Evolutionary conservation across 345 rosid genomes (phyloP).

Genomic region (Tarenaya hassleriana): DNA sequence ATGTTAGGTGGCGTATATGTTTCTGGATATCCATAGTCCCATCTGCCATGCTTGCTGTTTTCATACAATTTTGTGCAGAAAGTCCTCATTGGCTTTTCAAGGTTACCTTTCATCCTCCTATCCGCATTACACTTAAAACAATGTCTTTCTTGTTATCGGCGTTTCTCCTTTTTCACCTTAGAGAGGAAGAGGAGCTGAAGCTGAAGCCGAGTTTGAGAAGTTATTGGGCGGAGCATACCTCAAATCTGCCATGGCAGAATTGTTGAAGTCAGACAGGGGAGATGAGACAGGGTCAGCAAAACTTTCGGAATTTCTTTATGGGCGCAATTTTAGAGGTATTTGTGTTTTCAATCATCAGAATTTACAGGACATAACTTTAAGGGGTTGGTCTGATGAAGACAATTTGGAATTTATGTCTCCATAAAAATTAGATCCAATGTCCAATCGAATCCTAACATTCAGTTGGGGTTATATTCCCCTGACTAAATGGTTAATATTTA

Average conservation of each 20-base stretch:
- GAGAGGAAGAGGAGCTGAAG: constrained; percentile 85
- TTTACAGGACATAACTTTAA: constrained; percentile 7
- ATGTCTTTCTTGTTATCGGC: constrained; percentile 5
- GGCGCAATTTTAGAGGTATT: constrained; percentile 64
- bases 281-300: constrained; percentile 59
- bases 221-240: constrained; percentile 66
- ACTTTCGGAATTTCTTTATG: constrained; percentile 58
- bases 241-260: constrained; percentile 73
- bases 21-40: constrained; percentile 72
- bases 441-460: too few species aligned
- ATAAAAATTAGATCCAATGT: too few species aligned
- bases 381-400: constrained; percentile 7
- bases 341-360: constrained; percentile 10
- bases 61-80: constrained; percentile 76
- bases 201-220: constrained; percentile 76
- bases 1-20: constrained; percentile 83
- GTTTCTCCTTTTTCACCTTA: constrained; percentile 27
- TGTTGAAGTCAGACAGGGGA: constrained; percentile 59
- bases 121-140: constrained; percentile 9
- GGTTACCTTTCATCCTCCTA: constrained; percentile 35
- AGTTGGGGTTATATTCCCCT: too few species aligned
- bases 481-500: too few species aligned
- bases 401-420: too few species aligned
- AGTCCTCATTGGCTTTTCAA: constrained; percentile 98
- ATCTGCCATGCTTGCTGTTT: constrained; percentile 60